phyloP scores from a whole-genome alignment of 2,329 filamentous ascomycete species.

The Tetracladium maxilliforme region DNA sequence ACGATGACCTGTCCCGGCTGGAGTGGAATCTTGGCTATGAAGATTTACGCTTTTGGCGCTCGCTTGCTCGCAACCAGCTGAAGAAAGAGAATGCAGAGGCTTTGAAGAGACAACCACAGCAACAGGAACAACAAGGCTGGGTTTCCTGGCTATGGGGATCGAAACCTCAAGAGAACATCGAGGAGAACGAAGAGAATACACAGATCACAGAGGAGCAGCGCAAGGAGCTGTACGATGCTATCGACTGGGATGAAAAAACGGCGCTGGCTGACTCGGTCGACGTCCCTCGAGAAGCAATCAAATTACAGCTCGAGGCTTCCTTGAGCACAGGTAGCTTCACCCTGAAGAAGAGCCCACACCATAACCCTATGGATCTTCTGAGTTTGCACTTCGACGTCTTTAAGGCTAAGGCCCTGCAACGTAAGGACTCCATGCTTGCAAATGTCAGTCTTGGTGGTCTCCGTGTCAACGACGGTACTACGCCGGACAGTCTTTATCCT shows the following conservation, averaged over 20 bases:
- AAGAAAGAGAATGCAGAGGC: constrained; percentile 88
- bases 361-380: constrained; percentile 65
- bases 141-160: constrained; percentile 82
- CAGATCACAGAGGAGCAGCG: constrained; percentile 92
- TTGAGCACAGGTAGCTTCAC: constrained; percentile 96
- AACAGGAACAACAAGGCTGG: constrained; percentile 71
- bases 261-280: constrained; percentile 79
- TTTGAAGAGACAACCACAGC: constrained; percentile 46
- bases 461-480: constrained; percentile 91
- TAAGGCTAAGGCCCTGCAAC: constrained; percentile 74
- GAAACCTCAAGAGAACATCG: constrained; percentile 41
- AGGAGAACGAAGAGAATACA: constrained; percentile 58
- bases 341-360: constrained; percentile 70
- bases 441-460: constrained; percentile 86
- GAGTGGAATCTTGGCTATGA: constrained; percentile 88
- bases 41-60: constrained; percentile 94
- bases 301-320: constrained; percentile 82
- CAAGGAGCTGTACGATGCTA: constrained; percentile 91
- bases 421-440: constrained; percentile 79
- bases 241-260: constrained; percentile 96
- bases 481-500: constrained; percentile 75
- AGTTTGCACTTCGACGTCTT: constrained; percentile 92
- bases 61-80: constrained; percentile 81
- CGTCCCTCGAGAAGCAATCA: constrained; percentile 77
- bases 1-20: constrained; percentile 55